A percentile compares a stretch with the other conserved stretches of the same genome.
phyloP scores from a whole-genome alignment of 2,329 filamentous ascomycete species.

The Xylariaceae sp. region DNA sequence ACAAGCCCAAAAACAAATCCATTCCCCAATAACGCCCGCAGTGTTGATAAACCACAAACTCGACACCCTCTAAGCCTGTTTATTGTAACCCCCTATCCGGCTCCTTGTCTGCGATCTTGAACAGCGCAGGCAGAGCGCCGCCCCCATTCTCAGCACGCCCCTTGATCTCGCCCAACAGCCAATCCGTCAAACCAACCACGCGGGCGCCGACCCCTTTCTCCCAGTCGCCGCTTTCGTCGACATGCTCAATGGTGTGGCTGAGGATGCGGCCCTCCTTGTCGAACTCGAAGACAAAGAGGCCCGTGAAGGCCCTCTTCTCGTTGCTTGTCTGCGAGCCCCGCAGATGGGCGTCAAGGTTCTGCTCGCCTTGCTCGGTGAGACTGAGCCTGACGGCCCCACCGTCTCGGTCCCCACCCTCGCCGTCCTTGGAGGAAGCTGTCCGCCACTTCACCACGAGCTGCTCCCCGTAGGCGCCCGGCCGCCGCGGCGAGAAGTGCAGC shows the following conservation, averaged over 20 bases:
- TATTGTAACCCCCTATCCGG: conserved; percentile 13
- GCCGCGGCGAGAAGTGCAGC: conserved; percentile 41
- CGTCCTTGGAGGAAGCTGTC: conserved; percentile 43
- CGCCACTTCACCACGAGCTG: conserved; percentile 90
- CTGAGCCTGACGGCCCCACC: conserved; percentile 30
- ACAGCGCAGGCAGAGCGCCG: conserved; percentile 22
- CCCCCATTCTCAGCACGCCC: conserved; percentile 27
- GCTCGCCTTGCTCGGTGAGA: conserved; percentile 26
- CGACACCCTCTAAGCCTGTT: no score
- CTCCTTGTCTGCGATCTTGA: conserved; percentile 10
- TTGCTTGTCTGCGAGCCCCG: conserved; percentile 39
- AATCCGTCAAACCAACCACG: conserved; percentile 89
- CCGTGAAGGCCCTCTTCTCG: conserved; percentile 73
- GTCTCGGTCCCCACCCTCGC: conserved; percentile 44
- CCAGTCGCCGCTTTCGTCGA: conserved; percentile 76
- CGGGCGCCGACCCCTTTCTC: conserved; percentile 74
- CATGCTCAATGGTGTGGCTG: conserved; percentile 90
- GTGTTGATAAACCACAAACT: no score
- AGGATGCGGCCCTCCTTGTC: conserved; percentile 78
- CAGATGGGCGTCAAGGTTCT: conserved; percentile 33
- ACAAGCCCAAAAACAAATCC: no score
- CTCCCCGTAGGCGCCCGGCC: conserved; percentile 58
- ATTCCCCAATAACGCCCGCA: conserved; percentile 15
- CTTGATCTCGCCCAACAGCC: conserved; percentile 75
- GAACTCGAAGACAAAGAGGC: conserved; percentile 93